Base-by-base conservation (phyloP, 306 rosid species). In the Hippophae gyantsensis region DNA sequence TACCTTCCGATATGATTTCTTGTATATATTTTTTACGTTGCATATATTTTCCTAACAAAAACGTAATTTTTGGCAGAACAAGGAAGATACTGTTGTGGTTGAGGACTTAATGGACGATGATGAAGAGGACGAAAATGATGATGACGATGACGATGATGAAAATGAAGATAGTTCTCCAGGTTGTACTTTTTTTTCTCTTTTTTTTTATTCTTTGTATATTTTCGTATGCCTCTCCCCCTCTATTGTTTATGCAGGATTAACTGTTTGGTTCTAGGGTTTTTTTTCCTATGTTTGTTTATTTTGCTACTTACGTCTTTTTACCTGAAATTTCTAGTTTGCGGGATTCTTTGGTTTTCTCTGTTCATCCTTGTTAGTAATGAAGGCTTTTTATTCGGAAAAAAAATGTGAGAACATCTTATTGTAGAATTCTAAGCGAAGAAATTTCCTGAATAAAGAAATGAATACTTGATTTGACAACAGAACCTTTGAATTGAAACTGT, bases 51-150 rank as follows among this genome's bases (percentile, higher is more conserved):
- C 18, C 42, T 12, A 62, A 59, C 50, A 8, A 61, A 48, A 11
- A 48, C 4, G 14, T 48, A 6, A 2, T 1, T 26, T 50, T 66
- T 50, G 18, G n/a, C 60, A 82, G 89, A 76, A 72, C 13, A 53
- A 66, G 27, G 86, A 80, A 6, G 85, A 80, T 56, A 79, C 78
- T 52, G 87, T 84, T 11, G 67, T 82, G 48, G 80, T 87, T 5
- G 93, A 87, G 79, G 95, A 87, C 45, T 86, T 84, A 23, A 87
- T 84, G 68, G 89, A 84, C 8, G 88, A 82, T 6, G 82, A 82
- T 6, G 79, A 82, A 0, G 84, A 55, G 0, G 89, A 79, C 0
- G 84, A 74, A 0, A 88, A 73, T 0, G 89, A 82, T 0, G 89
- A 85, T 0, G 95, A 86, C 0, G 89, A 81, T 0, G 86, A 83